Conservation (phyloP, 148 eudicot species). For the Rhododendron molle region DNA sequence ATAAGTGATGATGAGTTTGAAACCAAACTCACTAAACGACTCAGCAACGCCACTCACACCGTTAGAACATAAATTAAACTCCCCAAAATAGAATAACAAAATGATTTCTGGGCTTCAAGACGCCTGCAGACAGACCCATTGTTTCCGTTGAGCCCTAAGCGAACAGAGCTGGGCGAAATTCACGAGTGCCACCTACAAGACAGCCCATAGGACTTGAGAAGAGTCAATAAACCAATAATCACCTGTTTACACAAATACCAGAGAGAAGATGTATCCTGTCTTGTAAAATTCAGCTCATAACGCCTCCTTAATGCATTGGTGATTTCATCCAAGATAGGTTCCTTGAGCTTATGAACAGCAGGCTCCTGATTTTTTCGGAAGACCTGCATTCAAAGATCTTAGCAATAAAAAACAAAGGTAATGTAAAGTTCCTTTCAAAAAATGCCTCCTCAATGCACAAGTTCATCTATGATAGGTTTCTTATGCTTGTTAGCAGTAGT, state of each 20-base stretch:
- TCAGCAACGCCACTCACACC: neutral
- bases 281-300: conserved; percentile 31
- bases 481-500: neutral
- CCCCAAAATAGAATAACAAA: neutral
- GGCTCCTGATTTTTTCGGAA: conserved; percentile 34
- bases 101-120: neutral
- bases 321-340: conserved; percentile 15
- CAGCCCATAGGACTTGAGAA: neutral
- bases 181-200: neutral
- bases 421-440: too few species aligned
- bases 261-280: conserved; percentile 70
- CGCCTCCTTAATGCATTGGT: neutral
- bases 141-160: neutral
- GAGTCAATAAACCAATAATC: neutral
- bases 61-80: neutral
- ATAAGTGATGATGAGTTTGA: neutral
- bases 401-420: neutral
- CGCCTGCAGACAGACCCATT: neutral
- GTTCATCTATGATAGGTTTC: neutral
- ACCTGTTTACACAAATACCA: conserved; percentile 99
- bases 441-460: neutral
- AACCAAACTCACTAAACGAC: neutral
- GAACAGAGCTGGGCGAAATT: neutral
- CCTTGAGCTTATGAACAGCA: neutral
- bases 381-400: conserved; percentile 37